Conservation (phyloP, 2,329 filamentous ascomycete species). For the Didymella glomerata region DNA sequence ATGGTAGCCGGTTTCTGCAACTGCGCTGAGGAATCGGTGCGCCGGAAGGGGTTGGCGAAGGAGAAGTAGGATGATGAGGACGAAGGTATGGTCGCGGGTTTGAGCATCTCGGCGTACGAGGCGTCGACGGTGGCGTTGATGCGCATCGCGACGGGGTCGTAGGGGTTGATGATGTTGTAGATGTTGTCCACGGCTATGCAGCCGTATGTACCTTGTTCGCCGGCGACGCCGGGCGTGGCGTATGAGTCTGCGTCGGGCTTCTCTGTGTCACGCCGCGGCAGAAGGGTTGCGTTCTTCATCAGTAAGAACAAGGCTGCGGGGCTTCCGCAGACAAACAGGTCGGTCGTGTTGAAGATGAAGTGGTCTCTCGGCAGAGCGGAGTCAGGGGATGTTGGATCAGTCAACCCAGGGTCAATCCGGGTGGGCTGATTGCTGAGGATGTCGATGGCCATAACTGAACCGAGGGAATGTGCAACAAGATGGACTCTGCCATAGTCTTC, state of each 20-base stretch:
- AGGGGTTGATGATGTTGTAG: slow-evolving; percentile 87
- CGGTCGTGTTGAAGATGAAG: slow-evolving; percentile 92
- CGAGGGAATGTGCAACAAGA: slow-evolving; percentile 90
- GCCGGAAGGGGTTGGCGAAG: slow-evolving; percentile 53
- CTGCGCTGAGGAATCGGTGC: slow-evolving; percentile 34
- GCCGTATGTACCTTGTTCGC: slow-evolving; percentile 81
- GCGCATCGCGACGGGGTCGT: slow-evolving; percentile 86
- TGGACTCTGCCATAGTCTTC: slow-evolving; percentile 83
- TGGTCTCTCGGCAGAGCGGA: slow-evolving; percentile 59
- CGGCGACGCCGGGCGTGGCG: slow-evolving; percentile 67
- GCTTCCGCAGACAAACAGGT: slow-evolving; percentile 88
- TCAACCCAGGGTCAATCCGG: slow-evolving; percentile 59
- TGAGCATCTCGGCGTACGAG: slow-evolving; percentile 78
- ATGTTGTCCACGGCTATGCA: slow-evolving; percentile 95
- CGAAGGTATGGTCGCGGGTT: slow-evolving; percentile 79
- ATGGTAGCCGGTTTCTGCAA: slow-evolving; percentile 40
- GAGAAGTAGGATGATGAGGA: slow-evolving; percentile 63
- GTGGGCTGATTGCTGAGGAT: slow-evolving; percentile 91
- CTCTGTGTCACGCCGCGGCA: slow-evolving; percentile 76
- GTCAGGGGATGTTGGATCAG: slow-evolving; percentile 49
- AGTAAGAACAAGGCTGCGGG: slow-evolving; percentile 93
- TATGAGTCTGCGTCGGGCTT: slow-evolving; percentile 77
- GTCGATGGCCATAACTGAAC: slow-evolving; percentile 93
- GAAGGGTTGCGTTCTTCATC: slow-evolving; percentile 75
- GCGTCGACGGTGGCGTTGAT: slow-evolving; percentile 90